Conservation (phyloP, 257 asterid species). For the Sherardia arvensis region DNA sequence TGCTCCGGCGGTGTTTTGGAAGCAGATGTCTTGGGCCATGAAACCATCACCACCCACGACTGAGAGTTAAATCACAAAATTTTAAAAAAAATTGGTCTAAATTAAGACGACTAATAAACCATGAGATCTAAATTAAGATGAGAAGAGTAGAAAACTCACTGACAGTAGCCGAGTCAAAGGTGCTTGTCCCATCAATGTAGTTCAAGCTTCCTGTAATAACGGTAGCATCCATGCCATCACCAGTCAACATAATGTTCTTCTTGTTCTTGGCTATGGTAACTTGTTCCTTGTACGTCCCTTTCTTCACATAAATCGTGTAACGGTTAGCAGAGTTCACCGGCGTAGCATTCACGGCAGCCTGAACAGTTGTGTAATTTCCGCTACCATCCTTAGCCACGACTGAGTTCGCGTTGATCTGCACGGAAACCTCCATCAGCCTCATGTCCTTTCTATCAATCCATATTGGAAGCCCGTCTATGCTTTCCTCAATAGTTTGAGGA, state of each 20-base stretch:
- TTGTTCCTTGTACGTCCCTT: slow-evolving; percentile 22
- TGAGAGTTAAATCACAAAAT: neutral
- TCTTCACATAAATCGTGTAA: slow-evolving; percentile 23
- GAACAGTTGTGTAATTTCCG: slow-evolving; percentile 19
- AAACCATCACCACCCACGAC: slow-evolving; percentile 11
- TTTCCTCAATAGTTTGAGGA: neutral
- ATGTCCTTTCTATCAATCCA: slow-evolving; percentile 17
- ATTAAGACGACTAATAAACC: too few relatives aligned
- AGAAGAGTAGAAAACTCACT: slow-evolving; percentile 12
- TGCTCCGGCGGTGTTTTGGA: slow-evolving; percentile 23
- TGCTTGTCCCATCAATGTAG: slow-evolving; percentile 21
- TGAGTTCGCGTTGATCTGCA: slow-evolving; percentile 14
- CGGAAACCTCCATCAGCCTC: slow-evolving; percentile 17
- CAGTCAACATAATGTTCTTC: slow-evolving; percentile 28
- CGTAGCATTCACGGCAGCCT: slow-evolving; percentile 19
- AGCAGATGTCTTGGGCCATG: slow-evolving; percentile 18
- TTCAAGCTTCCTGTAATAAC: slow-evolving; percentile 28
- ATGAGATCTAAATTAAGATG: neutral
- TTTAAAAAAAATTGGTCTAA: too few relatives aligned
- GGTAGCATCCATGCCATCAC: slow-evolving; percentile 31
- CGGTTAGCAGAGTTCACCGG: slow-evolving; percentile 19
- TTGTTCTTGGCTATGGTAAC: slow-evolving; percentile 18
- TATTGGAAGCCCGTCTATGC: slow-evolving; percentile 8
- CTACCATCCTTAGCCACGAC: slow-evolving; percentile 34
- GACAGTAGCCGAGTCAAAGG: slow-evolving; percentile 33